Evolutionary conservation across 257 asterid genomes (phyloP), one percentile per base, ranked within the genome.

Genomic region (Solanum phureja): DNA sequence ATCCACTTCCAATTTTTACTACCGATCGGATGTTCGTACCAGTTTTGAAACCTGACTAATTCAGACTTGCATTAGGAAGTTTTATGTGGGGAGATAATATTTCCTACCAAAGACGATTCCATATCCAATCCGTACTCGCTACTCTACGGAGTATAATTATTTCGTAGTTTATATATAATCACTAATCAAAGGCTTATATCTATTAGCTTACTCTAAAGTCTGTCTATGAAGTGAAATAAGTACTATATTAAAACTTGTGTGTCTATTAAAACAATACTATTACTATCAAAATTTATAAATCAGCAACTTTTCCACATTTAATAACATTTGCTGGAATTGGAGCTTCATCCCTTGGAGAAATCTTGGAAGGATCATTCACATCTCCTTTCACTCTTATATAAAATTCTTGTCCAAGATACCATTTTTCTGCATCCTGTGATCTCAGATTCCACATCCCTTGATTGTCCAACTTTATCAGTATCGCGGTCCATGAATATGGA

Each of bases 371-470:
- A n/a, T 64, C 33, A n/a, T 64, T 24, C 71, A 64, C 71, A 64
- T 64, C 71, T 64, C 33, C 71, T 64, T 64, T 88, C 83, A 92
- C 93, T 64, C 90, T 88, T 10, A 90, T 31, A 62, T 90, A 90
- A 6, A 90, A 5, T 69, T 91, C 90, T 89, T 87, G 94, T 7
- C 92, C 93, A 31, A 88, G 46, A 58, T 90, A 84, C 90, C 89
- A 83, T 29, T 85, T 87, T 37, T 90, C 91, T 38, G 90, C 91
- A 73, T 89, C 90, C 18, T 87, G 90, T 77, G 93, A 88, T 86
- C 92, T 83, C 89, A 92, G 56, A 60, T 90, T 92, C 91, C 94
- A 90, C 52, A 91, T 83, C 84, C 92, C 91, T 35, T 34, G 13
- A 56, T 89, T 90, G 87, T 92, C 93, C 68, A 91, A 38, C 68